A percentile compares a stretch with the other conserved stretches of the same genome.
These are phyloP conservation scores for Tephrocybe sp. DNA, from an alignment of 768 basidiomycete species.

Conservation along the genomic window DNA sequence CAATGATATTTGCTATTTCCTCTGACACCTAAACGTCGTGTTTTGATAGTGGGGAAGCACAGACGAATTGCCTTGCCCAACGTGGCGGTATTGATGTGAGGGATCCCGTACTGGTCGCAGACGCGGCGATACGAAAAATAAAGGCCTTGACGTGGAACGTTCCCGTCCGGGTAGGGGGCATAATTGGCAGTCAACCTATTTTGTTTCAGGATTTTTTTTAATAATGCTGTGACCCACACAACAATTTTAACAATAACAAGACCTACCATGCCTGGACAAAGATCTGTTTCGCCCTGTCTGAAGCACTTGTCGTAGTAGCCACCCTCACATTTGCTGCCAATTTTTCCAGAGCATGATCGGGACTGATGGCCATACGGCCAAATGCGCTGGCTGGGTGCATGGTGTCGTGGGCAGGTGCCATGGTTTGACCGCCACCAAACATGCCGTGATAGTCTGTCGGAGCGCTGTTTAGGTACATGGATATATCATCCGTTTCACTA, in stretches of 20 bases:
- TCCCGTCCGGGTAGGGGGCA: slow-evolving; percentile 87
- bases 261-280: slow-evolving; percentile 90
- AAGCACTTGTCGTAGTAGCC: slow-evolving; percentile 88
- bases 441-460: slow-evolving; percentile 66
- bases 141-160: slow-evolving; percentile 90
- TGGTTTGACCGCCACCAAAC: slow-evolving; percentile 48
- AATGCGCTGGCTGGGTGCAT: slow-evolving; percentile 73
- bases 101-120: slow-evolving; percentile 90
- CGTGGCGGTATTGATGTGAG: slow-evolving; percentile 94
- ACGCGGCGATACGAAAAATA: slow-evolving; percentile 91
- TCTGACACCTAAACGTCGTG: slow-evolving; percentile 85
- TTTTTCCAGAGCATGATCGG: slow-evolving; percentile 81
- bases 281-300: slow-evolving; percentile 88
- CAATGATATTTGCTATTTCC: slow-evolving; percentile 98
- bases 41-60: slow-evolving; percentile 95
- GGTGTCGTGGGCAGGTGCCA: slow-evolving; percentile 48
- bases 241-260: slow-evolving; percentile 12
- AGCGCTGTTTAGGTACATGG: slow-evolving; percentile 64
- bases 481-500: slow-evolving; percentile 84
- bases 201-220: not conserved
- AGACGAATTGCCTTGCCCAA: slow-evolving; percentile 92
- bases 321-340: slow-evolving; percentile 83
- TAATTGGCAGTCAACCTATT: slow-evolving; percentile 84
- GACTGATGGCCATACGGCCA: slow-evolving; percentile 70
- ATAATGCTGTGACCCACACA: slow-evolving; percentile 1